phyloP scores from a whole-genome alignment of 2,329 filamentous ascomycete species.

The Calonectria pseudoturangicola region DNA sequence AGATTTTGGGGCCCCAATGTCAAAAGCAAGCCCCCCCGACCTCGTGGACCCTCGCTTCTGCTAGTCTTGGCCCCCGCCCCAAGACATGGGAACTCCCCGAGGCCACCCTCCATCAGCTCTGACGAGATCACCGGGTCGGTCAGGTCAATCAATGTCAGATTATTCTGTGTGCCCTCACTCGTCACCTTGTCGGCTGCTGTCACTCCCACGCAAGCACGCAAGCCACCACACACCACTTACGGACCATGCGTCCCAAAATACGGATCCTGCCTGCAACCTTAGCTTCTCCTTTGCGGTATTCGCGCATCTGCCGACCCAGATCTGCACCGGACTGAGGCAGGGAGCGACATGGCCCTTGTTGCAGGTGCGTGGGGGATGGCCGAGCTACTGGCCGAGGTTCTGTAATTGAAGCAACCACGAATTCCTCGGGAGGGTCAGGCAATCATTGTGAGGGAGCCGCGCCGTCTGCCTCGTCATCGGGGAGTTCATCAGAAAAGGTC shows the following conservation, averaged over 20 bases:
- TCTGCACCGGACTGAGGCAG: slow-evolving; percentile 45
- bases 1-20: slow-evolving; percentile 45
- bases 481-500: slow-evolving; percentile 34
- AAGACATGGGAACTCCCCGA: slow-evolving; percentile 36
- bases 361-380: slow-evolving; percentile 43
- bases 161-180: slow-evolving; percentile 23
- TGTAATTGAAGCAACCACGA: slow-evolving; percentile 40
- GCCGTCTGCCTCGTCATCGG: slow-evolving; percentile 29
- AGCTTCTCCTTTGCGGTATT: slow-evolving; percentile 34
- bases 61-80: slow-evolving; percentile 25
- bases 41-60: slow-evolving; percentile 47
- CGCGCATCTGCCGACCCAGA: slow-evolving; percentile 49
- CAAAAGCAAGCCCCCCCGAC: slow-evolving; percentile 50
- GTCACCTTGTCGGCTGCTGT: slow-evolving; percentile 22
- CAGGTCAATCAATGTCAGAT: slow-evolving; percentile 28
- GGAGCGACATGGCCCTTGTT: slow-evolving; percentile 51
- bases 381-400: slow-evolving; percentile 39
- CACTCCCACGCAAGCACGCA: slow-evolving; percentile 34
- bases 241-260: slow-evolving; percentile 29
- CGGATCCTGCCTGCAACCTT: slow-evolving; percentile 33
- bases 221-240: slow-evolving; percentile 34
- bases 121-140: slow-evolving; percentile 11
- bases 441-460: slow-evolving; percentile 18
- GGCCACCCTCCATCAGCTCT: slow-evolving; percentile 20
- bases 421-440: slow-evolving; percentile 33